A percentile compares a stretch with the other conserved stretches of the same genome.
Conservation (phyloP, 805 yeast genomes). For the Candida loeiensis region DNA sequence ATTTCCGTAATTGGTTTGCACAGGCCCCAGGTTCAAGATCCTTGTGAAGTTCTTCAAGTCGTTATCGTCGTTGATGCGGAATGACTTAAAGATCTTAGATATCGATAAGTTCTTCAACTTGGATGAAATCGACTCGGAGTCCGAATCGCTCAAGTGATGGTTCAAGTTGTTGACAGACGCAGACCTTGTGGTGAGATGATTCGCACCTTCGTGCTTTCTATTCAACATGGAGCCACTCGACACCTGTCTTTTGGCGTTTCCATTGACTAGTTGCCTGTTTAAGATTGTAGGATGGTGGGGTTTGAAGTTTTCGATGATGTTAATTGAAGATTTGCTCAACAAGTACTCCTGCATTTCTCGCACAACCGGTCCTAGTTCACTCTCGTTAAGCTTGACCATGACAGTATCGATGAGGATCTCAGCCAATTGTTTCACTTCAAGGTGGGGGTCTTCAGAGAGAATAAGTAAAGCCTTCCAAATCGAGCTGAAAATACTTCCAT, state of each 20-base stretch:
- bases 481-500: constrained; percentile 81
- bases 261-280: constrained; percentile 24
- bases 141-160: constrained; percentile 15
- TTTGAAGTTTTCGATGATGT: constrained; percentile 37
- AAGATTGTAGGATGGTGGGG: constrained; percentile 37
- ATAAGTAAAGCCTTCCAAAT: constrained; percentile 84
- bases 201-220: constrained; percentile 24
- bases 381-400: constrained; percentile 56
- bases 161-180: constrained; percentile 22
- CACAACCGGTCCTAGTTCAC: constrained; percentile 64
- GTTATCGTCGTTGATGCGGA: constrained; percentile 40
- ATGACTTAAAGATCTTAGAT: constrained; percentile 33
- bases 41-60: constrained; percentile 37
- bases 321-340: constrained; percentile 46
- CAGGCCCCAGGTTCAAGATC: constrained; percentile 35
- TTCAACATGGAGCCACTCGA: constrained; percentile 23
- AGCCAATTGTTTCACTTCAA: constrained; percentile 71
- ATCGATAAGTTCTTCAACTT: constrained; percentile 32
- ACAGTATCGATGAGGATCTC: constrained; percentile 73
- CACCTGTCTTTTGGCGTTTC: constrained; percentile 18
- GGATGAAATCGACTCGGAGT: constrained; percentile 32
- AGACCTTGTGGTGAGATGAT: constrained; percentile 26
- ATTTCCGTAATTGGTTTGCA: constrained; percentile 34
- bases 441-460: constrained; percentile 82
- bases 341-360: constrained; percentile 62